Conservation (phyloP, 2,329 filamentous ascomycete genomes). For the Curvularia eragrostidis region DNA sequence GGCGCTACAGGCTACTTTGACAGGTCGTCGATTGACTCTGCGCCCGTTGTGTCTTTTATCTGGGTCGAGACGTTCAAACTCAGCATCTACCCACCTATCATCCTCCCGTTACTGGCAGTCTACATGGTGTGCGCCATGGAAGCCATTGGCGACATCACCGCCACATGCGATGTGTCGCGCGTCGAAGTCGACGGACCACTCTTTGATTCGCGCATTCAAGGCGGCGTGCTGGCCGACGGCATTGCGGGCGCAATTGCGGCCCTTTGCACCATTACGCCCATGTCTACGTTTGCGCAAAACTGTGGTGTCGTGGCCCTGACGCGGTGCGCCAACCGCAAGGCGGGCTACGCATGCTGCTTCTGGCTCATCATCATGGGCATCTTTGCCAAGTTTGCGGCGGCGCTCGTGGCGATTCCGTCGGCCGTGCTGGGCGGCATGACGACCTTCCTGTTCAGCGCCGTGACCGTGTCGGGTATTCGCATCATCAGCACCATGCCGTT, state of each 20-base stretch:
- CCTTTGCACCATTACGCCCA: conserved; percentile 79
- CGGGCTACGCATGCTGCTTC: conserved; percentile 77
- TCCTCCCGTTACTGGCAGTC: conserved; percentile 70
- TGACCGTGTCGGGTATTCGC: conserved; percentile 77
- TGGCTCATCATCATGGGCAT: conserved; percentile 83
- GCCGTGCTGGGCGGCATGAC: conserved; percentile 62
- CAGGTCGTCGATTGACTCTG: conserved; percentile 71
- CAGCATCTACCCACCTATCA: conserved; percentile 73
- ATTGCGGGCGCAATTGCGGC: conserved; percentile 76
- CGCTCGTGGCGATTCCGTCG: conserved; percentile 75
- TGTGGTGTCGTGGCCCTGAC: conserved; percentile 70
- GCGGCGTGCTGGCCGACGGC: conserved; percentile 79
- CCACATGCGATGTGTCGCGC: conserved; percentile 79
- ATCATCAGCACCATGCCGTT: conserved; percentile 77
- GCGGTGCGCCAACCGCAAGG: conserved; percentile 79
- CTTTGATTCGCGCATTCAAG: conserved; percentile 80
- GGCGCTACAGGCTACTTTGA: conserved; percentile 81
- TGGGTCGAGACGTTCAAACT: conserved; percentile 82
- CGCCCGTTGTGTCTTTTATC: conserved; percentile 75
- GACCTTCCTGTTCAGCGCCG: conserved; percentile 79
- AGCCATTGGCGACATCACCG: conserved; percentile 80
- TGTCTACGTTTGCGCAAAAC: conserved; percentile 62
- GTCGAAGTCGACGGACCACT: conserved; percentile 74
- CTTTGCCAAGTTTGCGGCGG: conserved; percentile 82
- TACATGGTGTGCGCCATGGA: conserved; percentile 77